A percentile compares a stretch with the other conserved stretches of the same genome.
phyloP scores from a whole-genome alignment of 1,139 yeast species.

The Kodamaea plutei region DNA sequence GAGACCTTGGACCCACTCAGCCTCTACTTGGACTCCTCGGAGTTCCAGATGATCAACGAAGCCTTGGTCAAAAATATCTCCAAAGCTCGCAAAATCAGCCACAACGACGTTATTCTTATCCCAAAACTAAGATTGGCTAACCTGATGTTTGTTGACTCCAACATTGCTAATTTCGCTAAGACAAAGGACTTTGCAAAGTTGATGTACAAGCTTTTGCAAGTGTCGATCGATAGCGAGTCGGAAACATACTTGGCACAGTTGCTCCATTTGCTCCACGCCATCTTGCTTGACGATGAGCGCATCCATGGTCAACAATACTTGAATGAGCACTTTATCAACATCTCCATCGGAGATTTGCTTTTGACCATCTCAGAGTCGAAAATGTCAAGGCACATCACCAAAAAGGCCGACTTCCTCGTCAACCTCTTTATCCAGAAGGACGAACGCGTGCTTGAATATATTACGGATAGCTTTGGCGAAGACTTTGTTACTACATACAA shows the following conservation, averaged over 20 bases:
- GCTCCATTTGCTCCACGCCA: constrained; percentile 66
- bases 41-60: constrained; percentile 33
- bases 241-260: constrained; percentile 53
- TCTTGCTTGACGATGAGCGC: constrained; percentile 51
- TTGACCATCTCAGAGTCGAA: constrained; percentile 48
- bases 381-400: constrained; percentile 44
- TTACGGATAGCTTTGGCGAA: constrained; percentile 56
- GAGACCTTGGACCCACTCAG: constrained; percentile 37
- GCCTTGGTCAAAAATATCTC: constrained; percentile 26
- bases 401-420: constrained; percentile 55
- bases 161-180: constrained; percentile 51
- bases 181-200: constrained; percentile 52
- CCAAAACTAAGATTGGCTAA: constrained; percentile 31
- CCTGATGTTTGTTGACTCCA: constrained; percentile 31
- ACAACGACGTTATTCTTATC: constrained; percentile 39
- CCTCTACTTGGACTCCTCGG: constrained; percentile 30
- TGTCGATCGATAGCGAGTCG: constrained; percentile 47
- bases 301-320: constrained; percentile 35
- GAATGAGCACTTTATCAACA: constrained; percentile 44
- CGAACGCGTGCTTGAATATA: constrained; percentile 44
- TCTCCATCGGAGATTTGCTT: constrained; percentile 54
- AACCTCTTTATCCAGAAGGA: constrained; percentile 48
- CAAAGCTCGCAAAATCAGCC: constrained; percentile 25
- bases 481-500: constrained; percentile 44
- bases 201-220: constrained; percentile 51